Evolutionary conservation across 805 yeast genomes (phyloP), one percentile per base, ranked within the genome.

Genomic region (Lachancea lanzarotensis): DNA sequence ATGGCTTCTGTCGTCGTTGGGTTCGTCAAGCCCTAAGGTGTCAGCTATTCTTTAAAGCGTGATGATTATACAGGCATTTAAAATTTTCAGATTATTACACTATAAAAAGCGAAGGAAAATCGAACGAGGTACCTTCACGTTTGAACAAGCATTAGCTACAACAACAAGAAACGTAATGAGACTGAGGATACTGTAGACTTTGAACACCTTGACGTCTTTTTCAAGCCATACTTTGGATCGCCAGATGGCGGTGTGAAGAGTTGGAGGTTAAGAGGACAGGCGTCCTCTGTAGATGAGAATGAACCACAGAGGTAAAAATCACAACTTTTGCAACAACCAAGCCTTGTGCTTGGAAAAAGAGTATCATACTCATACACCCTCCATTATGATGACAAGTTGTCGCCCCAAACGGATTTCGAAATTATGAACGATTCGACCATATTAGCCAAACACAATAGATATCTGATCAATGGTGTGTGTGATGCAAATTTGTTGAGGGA

Each of bases 371-470:
- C 8, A 22, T 8, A 22, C 25, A 17, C 19, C 8, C 19, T 34
- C 40, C 50, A 40, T 43, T 42, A 49, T 58, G 69, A 61, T 62
- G 68, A 63, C 65, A 51, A 46, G 69, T 59, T 65, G 69, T 65
- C 69, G 69, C 69, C 69, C 69, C 69, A 65, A 59, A 59, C 69
- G 69, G 68, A 63, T 46, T 52, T 52, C 54, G 49, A 50, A 49
- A 38, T 33, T 32, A 54, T 50, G 52, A 55, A 44, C 51, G 56
- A 56, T 43, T 57, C 62, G 50, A 52, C 55, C 55, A 47, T 48
- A 45, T 50, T 53, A 62, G 67, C 67, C 67, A 63, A 63, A 64
- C 68, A 64, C 67, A 63, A 67, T 35, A 63, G 61, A 63, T 60
- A 62, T 62, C 68, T 63, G 67, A 62, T 53, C 52, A 35, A 47